A percentile compares a stretch with the other conserved stretches of the same genome.
Conservation (phyloP, 306 rosid genomes). For the Cicer bijugum region DNA sequence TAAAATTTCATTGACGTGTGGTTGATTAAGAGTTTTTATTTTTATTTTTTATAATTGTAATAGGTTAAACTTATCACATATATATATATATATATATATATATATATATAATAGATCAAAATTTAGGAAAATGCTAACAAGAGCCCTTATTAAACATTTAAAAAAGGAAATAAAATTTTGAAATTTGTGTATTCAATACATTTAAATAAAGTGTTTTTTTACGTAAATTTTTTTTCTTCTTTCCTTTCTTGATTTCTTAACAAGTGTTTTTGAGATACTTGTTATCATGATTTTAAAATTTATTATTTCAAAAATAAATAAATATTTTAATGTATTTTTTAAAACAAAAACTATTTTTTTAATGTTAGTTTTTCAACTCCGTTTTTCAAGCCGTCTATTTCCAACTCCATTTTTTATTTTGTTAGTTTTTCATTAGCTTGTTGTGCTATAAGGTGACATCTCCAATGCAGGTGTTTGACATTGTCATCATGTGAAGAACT, state of each 20-base stretch:
- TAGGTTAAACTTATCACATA: constrained; percentile 2
- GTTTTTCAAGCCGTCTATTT: not conserved
- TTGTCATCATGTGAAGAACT: not conserved
- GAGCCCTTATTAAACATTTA: too few species aligned
- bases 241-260: too few species aligned
- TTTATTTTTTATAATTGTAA: not conserved
- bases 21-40: not conserved
- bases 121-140: too few species aligned
- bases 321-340: not conserved
- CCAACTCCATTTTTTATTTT: not conserved
- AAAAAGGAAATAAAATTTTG: too few species aligned
- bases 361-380: not conserved
- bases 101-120: not conserved
- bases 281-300: not conserved
- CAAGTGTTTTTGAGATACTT: too few species aligned
- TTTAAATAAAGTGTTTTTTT: too few species aligned
- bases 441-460: not conserved
- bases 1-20: not conserved
- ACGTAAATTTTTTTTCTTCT: too few species aligned
- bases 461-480: constrained; percentile 9
- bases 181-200: too few species aligned
- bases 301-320: not conserved
- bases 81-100: not conserved
- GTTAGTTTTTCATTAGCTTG: not conserved
- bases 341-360: not conserved